phyloP scores from a whole-genome alignment of 768 basidiomycete genomes.

The Tremella fuciformis region DNA sequence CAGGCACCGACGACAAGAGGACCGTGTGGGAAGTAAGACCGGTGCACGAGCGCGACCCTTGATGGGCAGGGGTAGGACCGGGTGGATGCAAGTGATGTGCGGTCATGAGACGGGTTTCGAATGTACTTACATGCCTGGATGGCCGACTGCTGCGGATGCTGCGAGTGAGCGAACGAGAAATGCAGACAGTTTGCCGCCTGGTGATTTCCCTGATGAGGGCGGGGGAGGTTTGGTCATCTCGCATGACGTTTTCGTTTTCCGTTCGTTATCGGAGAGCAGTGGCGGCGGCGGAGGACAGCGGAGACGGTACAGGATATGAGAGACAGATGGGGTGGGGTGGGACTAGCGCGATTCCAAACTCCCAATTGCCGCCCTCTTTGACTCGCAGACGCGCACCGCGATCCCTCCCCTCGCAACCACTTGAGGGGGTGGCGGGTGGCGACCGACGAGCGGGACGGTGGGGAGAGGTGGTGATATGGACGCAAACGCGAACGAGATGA shows the following conservation, averaged over 20 bases:
- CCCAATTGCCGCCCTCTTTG: too few species aligned
- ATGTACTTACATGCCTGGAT: constrained; percentile 13
- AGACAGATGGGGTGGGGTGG: constrained; percentile 1
- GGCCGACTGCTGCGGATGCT: constrained; percentile 4
- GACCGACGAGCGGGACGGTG: not conserved
- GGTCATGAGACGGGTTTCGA: not conserved
- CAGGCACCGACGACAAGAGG: constrained; percentile 1
- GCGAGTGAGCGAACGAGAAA: constrained; percentile 11
- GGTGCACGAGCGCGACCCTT: constrained; percentile 1
- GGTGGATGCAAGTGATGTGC: constrained; percentile 5
- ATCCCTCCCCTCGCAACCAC: too few species aligned
- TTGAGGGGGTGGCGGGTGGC: not conserved
- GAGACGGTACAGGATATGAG: not conserved
- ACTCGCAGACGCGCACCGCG: too few species aligned
- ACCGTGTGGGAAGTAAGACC: not conserved
- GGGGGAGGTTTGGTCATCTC: constrained; percentile 1
- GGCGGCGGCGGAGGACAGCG: too few species aligned
- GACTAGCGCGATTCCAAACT: too few species aligned
- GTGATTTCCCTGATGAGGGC: not conserved
- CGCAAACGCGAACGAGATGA: not conserved
- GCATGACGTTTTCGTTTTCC: not conserved
- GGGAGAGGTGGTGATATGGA: not conserved
- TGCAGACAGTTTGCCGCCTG: constrained; percentile 9
- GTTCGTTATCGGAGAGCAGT: too few species aligned
- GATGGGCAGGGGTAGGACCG: not conserved